phyloP scores from a whole-genome alignment of 2,329 filamentous ascomycete genomes.

The Macrophomina pseudophaseolina region DNA sequence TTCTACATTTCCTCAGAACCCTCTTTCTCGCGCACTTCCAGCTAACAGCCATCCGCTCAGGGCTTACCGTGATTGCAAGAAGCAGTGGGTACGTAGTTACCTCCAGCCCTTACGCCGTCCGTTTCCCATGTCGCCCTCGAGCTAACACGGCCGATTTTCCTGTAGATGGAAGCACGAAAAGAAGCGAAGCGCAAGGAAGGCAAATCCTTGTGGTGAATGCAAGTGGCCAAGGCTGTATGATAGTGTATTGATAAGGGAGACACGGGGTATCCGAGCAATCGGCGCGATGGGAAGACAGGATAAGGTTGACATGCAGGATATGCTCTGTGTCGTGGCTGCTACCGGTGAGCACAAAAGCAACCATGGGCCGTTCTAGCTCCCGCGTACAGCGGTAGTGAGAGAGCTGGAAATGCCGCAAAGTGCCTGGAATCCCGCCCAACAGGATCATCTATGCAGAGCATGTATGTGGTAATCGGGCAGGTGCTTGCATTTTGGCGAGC shows the following conservation, averaged over 20 bases:
- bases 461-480: neutral
- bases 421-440: neutral
- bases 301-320: neutral
- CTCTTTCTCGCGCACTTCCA: neutral
- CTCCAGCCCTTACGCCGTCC: conserved; percentile 27
- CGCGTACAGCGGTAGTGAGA: neutral
- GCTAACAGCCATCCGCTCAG: conserved; percentile 51
- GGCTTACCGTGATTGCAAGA: conserved; percentile 93
- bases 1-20: conserved; percentile 6
- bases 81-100: conserved; percentile 75
- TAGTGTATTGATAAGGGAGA: conserved; percentile 15
- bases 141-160: neutral
- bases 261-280: conserved; percentile 1
- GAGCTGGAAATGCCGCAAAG: neutral
- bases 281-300: neutral
- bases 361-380: neutral
- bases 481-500: neutral
- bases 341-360: neutral
- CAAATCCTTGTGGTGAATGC: conserved; percentile 18
- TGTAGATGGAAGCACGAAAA: conserved; percentile 52
- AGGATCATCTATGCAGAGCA: neutral
- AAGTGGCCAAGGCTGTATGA: neutral
- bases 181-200: conserved; percentile 45
- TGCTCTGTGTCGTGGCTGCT: neutral
- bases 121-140: neutral